Base-by-base conservation (phyloP, 495 filamentous ascomycete genomes). In the Aspergillus avenaceus region DNA sequence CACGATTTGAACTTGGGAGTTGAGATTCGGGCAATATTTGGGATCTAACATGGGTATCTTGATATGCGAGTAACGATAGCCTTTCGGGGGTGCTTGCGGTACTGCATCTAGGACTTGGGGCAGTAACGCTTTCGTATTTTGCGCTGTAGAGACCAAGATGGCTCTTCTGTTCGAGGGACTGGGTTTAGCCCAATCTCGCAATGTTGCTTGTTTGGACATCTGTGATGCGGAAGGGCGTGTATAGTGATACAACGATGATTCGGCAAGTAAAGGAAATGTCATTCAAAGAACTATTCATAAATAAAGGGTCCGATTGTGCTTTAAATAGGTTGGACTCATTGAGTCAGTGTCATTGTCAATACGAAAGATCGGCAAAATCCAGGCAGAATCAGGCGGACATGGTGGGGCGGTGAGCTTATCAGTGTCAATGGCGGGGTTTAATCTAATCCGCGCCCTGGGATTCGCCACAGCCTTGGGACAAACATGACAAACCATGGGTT, bases 401-500 rank as follows among this genome's bases (percentile, higher is more conserved):
- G 7, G 12, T 9, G 24, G 49, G 59, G 64, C 66, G 66, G 66
- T 70, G 54, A 59, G 56, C 60, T 68, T 70, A 69, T 69, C 68
- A 31, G 38, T 9, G 49, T 62, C 65, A 65, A 63, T 63, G 34
- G 29, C 40, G 44, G 25, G 37, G 44, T 5, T 18, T 12, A 27
- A 23, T 48, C 53, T 45, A 51, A 55, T 55, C 43, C 42, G 26
- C 22, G 22, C 1, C 41, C 19, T 37, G 16, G 36, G 46, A 32
- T 53, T 67, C 62, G 68, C 68, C 68, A 70, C 66, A 44, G 28
- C 25, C 29, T n/a, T n/a, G n/a, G n/a, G n/a, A n/a, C n/a, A n/a
- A n/a, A n/a, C 62, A 66, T 70, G 61, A 70, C 66, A 70, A 72
- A 71, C 56, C 66, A 40, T 49, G 36, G 48, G 18, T 50, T 36